These are phyloP conservation scores for Blattamonas nauphoetae DNA, from an alignment of 78 protist species.

Conservation along the genomic window DNA sequence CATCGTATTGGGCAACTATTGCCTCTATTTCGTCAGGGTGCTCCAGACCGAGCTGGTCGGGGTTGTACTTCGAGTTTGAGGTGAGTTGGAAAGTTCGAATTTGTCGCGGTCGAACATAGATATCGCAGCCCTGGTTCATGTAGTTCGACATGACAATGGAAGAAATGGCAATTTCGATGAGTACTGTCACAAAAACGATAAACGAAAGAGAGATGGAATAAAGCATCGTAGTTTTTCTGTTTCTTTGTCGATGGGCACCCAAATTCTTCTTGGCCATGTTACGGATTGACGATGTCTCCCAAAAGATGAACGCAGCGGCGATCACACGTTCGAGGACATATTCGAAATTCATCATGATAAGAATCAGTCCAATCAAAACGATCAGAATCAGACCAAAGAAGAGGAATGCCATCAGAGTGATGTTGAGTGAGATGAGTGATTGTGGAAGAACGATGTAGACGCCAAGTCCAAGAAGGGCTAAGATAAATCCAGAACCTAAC, in stretches of 20 bases:
- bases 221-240: conserved; percentile 81
- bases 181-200: conserved; percentile 68
- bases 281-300: conserved; percentile 53
- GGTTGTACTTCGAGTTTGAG: neutral
- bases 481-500: neutral
- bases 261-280: conserved; percentile 63
- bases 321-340: neutral
- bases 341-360: neutral
- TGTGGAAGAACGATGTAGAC: neutral
- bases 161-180: conserved; percentile 27
- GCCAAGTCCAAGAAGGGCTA: neutral
- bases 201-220: conserved; percentile 67
- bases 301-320: conserved; percentile 45
- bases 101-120: neutral
- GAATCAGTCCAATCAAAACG: neutral
- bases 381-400: neutral
- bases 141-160: neutral
- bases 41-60: neutral
- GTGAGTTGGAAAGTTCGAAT: too few relatives aligned
- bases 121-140: conserved; percentile 2
- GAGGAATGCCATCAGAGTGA: neutral
- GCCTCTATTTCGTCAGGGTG: neutral
- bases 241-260: conserved; percentile 73
- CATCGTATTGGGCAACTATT: neutral
- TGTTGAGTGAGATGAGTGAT: neutral